Percentiles rank a stretch among this genome's conserved stretches.
These are phyloP conservation scores for Ciborinia camelliae DNA, from an alignment of 2,329 filamentous ascomycete species.

Conservation along the genomic window DNA sequence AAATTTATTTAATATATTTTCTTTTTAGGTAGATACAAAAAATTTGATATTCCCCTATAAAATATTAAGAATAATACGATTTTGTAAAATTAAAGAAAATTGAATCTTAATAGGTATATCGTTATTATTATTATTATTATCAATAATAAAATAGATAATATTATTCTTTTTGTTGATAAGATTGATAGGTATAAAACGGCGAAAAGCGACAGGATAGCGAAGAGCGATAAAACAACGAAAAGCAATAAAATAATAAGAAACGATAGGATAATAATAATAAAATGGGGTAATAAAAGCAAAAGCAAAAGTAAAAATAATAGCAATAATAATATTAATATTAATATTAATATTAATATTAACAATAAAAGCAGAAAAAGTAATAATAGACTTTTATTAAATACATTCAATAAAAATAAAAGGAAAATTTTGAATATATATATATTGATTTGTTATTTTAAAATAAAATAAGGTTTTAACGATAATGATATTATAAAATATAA, in stretches of 20 bases:
- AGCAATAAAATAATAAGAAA: no score
- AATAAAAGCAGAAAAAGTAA: no score
- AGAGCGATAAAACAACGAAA: background rate
- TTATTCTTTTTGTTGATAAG: background rate
- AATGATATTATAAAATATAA: background rate
- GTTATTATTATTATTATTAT: background rate
- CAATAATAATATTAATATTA: no score
- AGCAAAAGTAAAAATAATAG: no score
- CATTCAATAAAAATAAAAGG: no score
- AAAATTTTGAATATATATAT: no score
- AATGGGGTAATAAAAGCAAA: no score
- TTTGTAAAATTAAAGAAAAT: background rate
- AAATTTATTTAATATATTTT: background rate
- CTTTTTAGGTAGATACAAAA: background rate
- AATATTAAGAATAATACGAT: background rate
- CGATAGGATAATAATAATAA: no score
- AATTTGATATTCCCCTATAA: background rate
- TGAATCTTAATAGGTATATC: background rate
- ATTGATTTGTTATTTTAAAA: no score
- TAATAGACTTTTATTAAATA: no score
- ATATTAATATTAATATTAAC: no score
- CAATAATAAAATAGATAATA: background rate
- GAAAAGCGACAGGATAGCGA: background rate
- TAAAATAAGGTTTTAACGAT: background rate
- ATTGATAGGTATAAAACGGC: background rate